A percentile compares a stretch with the other conserved stretches of the same genome.
Evolutionary conservation across 345 rosid species (phyloP).

Genomic region (Populus euphratica): DNA sequence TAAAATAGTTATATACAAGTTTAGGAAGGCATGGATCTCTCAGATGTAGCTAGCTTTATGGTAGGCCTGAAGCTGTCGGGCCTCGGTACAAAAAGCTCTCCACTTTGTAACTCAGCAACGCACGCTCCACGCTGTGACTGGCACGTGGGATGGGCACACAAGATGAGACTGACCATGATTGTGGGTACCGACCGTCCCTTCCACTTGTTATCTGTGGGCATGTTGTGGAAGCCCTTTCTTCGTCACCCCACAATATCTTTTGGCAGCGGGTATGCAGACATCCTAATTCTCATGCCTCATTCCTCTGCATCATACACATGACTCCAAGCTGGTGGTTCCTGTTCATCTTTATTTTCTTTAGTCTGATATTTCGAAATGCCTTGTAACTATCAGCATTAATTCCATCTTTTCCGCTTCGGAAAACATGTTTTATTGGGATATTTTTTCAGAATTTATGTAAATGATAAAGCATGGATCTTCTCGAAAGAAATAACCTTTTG

Average conservation of each 20-base stretch:
- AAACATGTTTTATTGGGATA: no score
- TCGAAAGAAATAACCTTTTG: no score
- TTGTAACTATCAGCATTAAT: no score
- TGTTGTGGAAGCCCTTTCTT: not conserved
- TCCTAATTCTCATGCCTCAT: no score
- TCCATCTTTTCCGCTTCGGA: no score
- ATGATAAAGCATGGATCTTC: no score
- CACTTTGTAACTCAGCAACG: constrained; percentile 41
- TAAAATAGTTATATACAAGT: not conserved
- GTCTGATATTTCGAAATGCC: no score
- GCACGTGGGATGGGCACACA: constrained; percentile 48
- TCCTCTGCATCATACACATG: no score
- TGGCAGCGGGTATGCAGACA: not conserved
- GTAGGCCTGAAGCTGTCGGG: constrained; percentile 42
- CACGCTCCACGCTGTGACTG: constrained; percentile 20
- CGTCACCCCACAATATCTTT: not conserved
- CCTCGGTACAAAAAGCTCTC: constrained; percentile 10
- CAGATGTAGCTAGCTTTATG: constrained; percentile 19
- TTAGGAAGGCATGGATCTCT: constrained; percentile 10
- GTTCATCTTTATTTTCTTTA: no score
- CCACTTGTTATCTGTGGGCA: not conserved
- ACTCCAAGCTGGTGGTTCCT: no score
- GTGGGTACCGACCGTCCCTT: constrained; percentile 11
- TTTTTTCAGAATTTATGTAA: no score
- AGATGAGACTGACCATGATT: constrained; percentile 22